phyloP scores from a whole-genome alignment of 2,329 filamentous ascomycete species.

The Eutypella sp. region DNA sequence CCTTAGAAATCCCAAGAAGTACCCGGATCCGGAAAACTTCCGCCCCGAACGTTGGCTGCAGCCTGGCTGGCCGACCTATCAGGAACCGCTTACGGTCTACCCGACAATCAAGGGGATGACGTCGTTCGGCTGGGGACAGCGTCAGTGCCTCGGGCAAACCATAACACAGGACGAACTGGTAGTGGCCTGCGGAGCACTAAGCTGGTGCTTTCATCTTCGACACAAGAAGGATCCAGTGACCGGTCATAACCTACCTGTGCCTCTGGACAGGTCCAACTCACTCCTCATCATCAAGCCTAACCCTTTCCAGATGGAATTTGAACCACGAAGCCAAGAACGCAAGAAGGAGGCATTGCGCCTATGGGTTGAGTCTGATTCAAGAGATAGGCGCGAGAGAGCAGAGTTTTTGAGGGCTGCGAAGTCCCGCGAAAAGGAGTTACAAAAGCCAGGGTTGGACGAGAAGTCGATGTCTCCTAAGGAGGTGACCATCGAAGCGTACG shows the following conservation, averaged over 20 bases:
- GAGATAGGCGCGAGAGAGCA: conserved; percentile 20
- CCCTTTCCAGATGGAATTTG: conserved; percentile 49
- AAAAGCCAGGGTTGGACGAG: not conserved
- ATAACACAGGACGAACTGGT: conserved; percentile 41
- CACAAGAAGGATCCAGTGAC: conserved; percentile 38
- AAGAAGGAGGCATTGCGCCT: conserved; percentile 31
- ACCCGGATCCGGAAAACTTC: conserved; percentile 45
- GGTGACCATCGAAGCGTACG: too few species aligned
- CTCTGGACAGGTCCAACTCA: conserved; percentile 46
- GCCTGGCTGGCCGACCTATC: conserved; percentile 45
- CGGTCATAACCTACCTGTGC: conserved; percentile 35
- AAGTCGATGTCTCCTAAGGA: too few species aligned
- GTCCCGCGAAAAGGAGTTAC: conserved; percentile 5
- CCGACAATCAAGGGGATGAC: conserved; percentile 49
- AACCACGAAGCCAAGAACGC: conserved; percentile 40
- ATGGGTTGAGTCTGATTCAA: conserved; percentile 30
- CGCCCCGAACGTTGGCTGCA: conserved; percentile 50
- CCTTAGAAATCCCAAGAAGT: conserved; percentile 44
- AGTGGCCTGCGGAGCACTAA: conserved; percentile 44
- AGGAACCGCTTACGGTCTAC: conserved; percentile 43
- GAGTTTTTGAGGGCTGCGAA: conserved; percentile 19
- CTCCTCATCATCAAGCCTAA: conserved; percentile 55
- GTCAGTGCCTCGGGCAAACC: conserved; percentile 33
- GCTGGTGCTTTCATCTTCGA: conserved; percentile 37
- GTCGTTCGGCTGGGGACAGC: conserved; percentile 50